A percentile compares a stretch with the other conserved stretches of the same genome.
These are phyloP conservation scores for Tetradesmus obliquus DNA, from an alignment of 139 green algal genomes.

Conservation along the genomic window DNA sequence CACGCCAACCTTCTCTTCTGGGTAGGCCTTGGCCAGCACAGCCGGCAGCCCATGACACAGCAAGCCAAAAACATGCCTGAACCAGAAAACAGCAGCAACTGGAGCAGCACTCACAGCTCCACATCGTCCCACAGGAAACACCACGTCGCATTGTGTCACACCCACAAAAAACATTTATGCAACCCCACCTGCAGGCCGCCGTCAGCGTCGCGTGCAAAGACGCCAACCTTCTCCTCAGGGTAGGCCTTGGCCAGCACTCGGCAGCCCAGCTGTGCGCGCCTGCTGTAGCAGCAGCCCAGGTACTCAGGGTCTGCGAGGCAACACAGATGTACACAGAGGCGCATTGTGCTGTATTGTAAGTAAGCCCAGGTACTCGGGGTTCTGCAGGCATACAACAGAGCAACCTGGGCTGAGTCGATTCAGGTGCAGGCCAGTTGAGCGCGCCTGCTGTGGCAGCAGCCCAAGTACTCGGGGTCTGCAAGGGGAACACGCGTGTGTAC, in stretches of 20 bases:
- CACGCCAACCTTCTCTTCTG: slow-evolving; percentile 82
- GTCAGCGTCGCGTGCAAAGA: slow-evolving; percentile 54
- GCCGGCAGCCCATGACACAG: background rate
- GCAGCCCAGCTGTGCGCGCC: slow-evolving; percentile 62
- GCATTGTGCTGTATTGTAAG: no score
- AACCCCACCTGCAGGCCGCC: slow-evolving; percentile 23
- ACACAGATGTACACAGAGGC: no score
- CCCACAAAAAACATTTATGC: background rate
- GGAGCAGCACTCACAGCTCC: background rate
- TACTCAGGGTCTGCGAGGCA: slow-evolving; percentile 90
- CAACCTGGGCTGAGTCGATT: no score
- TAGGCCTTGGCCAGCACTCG: slow-evolving; percentile 82
- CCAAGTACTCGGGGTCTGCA: background rate
- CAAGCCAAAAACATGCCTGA: no score
- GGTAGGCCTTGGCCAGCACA: slow-evolving; percentile 23
- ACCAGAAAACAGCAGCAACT: background rate
- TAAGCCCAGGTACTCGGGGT: no score
- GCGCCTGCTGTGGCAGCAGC: background rate
- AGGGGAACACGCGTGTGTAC: background rate
- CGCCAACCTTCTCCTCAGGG: slow-evolving; percentile 84
- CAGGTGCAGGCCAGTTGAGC: no score
- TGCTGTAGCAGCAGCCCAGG: slow-evolving; percentile 77
- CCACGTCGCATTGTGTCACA: no score
- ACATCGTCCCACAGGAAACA: no score
- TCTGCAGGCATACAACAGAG: no score